Conservation (phyloP, 371 early-diverging fungal species). For the Paraphysoderma sedebokerense region DNA sequence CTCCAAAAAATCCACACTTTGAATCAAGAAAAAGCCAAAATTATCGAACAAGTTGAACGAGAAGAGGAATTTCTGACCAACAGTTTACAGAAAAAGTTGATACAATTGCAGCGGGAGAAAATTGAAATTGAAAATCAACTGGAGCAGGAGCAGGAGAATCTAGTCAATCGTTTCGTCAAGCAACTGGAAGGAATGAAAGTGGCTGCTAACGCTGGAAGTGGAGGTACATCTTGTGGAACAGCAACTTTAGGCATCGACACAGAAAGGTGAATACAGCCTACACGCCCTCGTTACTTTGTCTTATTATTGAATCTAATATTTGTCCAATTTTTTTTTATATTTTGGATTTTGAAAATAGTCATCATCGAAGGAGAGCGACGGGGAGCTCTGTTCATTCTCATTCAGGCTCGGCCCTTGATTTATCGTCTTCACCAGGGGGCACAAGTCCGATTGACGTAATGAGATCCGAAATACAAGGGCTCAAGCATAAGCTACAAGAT, state of each 20-base stretch:
- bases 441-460: constrained; percentile 46
- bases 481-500: constrained; percentile 38
- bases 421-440: constrained; percentile 22
- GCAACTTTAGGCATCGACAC: too few relatives aligned
- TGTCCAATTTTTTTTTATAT: background rate
- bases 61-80: constrained; percentile 59
- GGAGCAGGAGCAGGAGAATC: constrained; percentile 68
- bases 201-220: too few relatives aligned
- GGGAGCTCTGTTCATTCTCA: constrained; percentile 32
- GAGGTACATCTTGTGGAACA: too few relatives aligned
- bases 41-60: constrained; percentile 46
- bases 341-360: too few relatives aligned
- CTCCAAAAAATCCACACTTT: constrained; percentile 43
- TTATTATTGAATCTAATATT: background rate
- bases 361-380: constrained; percentile 27
- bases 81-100: constrained; percentile 50
- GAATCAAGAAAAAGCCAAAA: constrained; percentile 48
- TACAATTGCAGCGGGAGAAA: constrained; percentile 56
- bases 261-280: constrained; percentile 1
- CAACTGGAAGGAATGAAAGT: constrained; percentile 42
- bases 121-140: constrained; percentile 59
- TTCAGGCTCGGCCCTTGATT: constrained; percentile 18
- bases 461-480: constrained; percentile 39
- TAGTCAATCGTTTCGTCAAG: constrained; percentile 51
- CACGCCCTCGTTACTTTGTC: constrained; percentile 14